phyloP scores from a whole-genome alignment of 805 yeast species.

The Kluyveromyces nonfermentans region DNA sequence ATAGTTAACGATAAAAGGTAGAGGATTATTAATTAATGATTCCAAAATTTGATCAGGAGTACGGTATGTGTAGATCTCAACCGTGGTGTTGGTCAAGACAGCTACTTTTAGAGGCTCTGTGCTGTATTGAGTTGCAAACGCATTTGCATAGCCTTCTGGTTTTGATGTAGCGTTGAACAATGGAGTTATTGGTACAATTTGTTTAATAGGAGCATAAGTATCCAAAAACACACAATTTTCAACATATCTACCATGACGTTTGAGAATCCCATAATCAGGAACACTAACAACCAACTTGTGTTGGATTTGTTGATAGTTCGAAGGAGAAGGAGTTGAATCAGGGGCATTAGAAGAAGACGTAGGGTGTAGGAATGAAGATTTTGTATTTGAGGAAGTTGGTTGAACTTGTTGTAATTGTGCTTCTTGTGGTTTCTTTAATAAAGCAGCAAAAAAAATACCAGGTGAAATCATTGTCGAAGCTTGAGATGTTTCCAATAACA shows the following conservation, averaged over 20 bases:
- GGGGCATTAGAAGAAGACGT: background rate
- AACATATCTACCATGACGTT: conserved; percentile 57
- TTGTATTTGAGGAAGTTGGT: conserved; percentile 21
- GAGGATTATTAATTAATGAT: conserved; percentile 57
- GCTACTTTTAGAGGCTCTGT: conserved; percentile 63
- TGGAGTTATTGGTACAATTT: conserved; percentile 62
- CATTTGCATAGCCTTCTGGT: conserved; percentile 79
- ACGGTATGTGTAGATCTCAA: conserved; percentile 65
- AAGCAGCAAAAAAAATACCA: conserved; percentile 73
- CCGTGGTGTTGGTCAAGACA: conserved; percentile 69
- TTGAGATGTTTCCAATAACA: conserved; percentile 47
- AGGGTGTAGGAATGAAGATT: conserved; percentile 12
- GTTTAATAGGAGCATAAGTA: conserved; percentile 53
- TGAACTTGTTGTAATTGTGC: conserved; percentile 11
- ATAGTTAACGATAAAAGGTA: conserved; percentile 63
- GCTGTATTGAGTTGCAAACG: conserved; percentile 78
- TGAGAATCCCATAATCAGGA: conserved; percentile 77
- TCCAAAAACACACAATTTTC: conserved; percentile 77
- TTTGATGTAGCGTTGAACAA: conserved; percentile 60
- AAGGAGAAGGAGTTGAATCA: background rate
- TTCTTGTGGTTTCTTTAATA: conserved; percentile 26
- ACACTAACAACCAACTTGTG: conserved; percentile 61
- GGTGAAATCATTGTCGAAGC: conserved; percentile 65
- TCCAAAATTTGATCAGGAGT: conserved; percentile 75
- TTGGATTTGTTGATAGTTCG: conserved; percentile 4